Evolutionary conservation across 768 basidiomycete species (phyloP).

Genomic region (Pholiota conissans): DNA sequence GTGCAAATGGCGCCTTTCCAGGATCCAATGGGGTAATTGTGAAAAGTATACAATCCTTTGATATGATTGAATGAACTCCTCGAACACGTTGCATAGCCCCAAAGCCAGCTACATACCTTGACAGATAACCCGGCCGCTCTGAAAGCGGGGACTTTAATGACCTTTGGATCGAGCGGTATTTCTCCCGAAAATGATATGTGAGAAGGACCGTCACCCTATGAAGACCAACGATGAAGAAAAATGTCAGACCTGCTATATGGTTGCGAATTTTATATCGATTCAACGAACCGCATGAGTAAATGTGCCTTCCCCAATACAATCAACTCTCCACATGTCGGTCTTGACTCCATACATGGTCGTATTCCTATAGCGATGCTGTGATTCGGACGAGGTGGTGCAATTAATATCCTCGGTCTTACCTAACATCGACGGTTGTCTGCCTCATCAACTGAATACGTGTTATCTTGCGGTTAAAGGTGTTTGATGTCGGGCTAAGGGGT

Average conservation of each 20-base stretch:
- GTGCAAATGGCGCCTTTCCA: conserved; percentile 52
- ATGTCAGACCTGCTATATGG: not conserved
- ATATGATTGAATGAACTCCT: not conserved
- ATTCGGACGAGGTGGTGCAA: not conserved
- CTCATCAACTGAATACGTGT: conserved; percentile 65
- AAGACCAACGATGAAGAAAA: not conserved
- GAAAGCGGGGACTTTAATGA: conserved; percentile 60
- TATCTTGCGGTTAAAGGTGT: conserved; percentile 28
- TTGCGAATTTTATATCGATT: not conserved
- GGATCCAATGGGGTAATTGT: conserved; percentile 60
- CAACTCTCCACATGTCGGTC: conserved; percentile 70
- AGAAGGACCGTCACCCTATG: conserved; percentile 61
- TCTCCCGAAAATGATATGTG: conserved; percentile 67
- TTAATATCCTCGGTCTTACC: conserved; percentile 27
- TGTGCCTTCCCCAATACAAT: conserved; percentile 61
- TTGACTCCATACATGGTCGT: conserved; percentile 49
- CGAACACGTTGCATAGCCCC: not conserved
- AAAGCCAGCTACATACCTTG: conserved; percentile 41
- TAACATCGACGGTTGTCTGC: conserved; percentile 68
- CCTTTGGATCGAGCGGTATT: conserved; percentile 43
- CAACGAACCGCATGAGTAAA: conserved; percentile 56
- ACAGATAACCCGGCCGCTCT: conserved; percentile 63
- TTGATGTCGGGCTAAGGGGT: conserved; percentile 52
- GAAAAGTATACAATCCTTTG: conserved; percentile 66
- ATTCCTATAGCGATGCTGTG: conserved; percentile 35